phyloP scores from a whole-genome alignment of 768 basidiomycete species.

The Amanita fuliginea region DNA sequence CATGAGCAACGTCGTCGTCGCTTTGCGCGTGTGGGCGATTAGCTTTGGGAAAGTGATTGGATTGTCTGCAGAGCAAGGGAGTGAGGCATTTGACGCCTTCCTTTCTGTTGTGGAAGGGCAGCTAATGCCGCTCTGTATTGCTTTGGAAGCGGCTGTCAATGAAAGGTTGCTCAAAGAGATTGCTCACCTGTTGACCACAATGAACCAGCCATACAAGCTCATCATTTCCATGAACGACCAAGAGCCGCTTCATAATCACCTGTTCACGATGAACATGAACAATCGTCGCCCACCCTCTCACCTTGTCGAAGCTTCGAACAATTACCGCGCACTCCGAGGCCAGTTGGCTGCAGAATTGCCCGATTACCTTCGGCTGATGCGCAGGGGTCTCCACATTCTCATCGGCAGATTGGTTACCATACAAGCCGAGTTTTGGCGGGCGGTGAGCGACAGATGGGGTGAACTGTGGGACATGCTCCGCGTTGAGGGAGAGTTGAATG shows the following conservation, averaged over 20 bases:
- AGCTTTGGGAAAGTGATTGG: constrained; percentile 62
- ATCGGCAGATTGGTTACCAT: constrained; percentile 41
- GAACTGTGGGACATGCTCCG: constrained; percentile 81
- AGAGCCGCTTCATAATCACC: constrained; percentile 59
- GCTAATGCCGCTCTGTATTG: constrained; percentile 40
- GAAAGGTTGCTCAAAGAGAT: constrained; percentile 48
- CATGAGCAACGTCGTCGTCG: constrained; percentile 36
- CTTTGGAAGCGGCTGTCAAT: constrained; percentile 43
- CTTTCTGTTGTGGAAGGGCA: constrained; percentile 42
- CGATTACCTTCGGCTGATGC: constrained; percentile 42
- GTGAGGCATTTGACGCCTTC: constrained; percentile 67
- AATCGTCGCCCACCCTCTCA: constrained; percentile 59
- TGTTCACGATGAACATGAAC: constrained; percentile 54
- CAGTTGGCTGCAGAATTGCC: constrained; percentile 69
- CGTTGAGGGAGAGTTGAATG: constrained; percentile 60
- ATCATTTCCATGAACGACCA: constrained; percentile 65
- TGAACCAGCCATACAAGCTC: constrained; percentile 52
- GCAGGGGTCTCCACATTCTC: constrained; percentile 45
- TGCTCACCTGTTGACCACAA: constrained; percentile 43
- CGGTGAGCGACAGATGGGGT: constrained; percentile 55
- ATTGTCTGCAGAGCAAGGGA: constrained; percentile 30
- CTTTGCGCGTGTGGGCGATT: constrained; percentile 50
- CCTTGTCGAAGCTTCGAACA: constrained; percentile 62
- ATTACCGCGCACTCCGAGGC: constrained; percentile 66
- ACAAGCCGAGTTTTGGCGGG: constrained; percentile 51